phyloP scores from a whole-genome alignment of 2,329 filamentous ascomycete genomes.

The Penicillium italicum region DNA sequence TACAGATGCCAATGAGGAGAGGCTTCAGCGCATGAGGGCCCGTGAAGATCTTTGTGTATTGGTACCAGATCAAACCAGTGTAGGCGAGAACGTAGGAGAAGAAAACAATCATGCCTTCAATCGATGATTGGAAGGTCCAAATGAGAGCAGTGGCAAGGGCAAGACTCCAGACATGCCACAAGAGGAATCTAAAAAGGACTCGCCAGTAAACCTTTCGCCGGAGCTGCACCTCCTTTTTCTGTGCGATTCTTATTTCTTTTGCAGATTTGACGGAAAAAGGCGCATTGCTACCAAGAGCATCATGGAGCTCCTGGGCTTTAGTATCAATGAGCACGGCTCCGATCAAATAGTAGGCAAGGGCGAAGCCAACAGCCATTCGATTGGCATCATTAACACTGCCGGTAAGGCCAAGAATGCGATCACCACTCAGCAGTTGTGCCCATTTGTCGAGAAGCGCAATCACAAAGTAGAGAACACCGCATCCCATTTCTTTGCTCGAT shows the following conservation, averaged over 20 bases:
- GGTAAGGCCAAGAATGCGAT: slow-evolving; percentile 40
- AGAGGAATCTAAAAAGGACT: slow-evolving; percentile 49
- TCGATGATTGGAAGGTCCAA: slow-evolving; percentile 50
- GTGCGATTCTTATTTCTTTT: slow-evolving; percentile 44
- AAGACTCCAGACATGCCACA: slow-evolving; percentile 53
- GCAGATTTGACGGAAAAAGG: slow-evolving; percentile 42
- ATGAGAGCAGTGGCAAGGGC: slow-evolving; percentile 49
- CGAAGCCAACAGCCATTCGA: slow-evolving; percentile 52
- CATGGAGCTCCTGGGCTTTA: slow-evolving; percentile 52
- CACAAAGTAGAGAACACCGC: slow-evolving; percentile 53
- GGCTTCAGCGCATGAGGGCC: slow-evolving; percentile 49
- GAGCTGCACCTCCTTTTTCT: slow-evolving; percentile 45
- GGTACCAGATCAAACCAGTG: slow-evolving; percentile 53
- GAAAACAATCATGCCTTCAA: slow-evolving; percentile 49
- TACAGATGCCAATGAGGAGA: slow-evolving; percentile 44
- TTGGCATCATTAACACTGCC: slow-evolving; percentile 35
- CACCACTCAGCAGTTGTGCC: slow-evolving; percentile 49
- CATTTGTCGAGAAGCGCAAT: slow-evolving; percentile 56
- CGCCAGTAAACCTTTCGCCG: slow-evolving; percentile 51
- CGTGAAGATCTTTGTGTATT: slow-evolving; percentile 53
- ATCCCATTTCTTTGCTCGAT: slow-evolving; percentile 53
- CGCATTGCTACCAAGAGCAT: slow-evolving; percentile 42
- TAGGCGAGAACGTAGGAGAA: slow-evolving; percentile 49
- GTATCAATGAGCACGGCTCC: slow-evolving; percentile 56
- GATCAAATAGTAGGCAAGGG: slow-evolving; percentile 56